A percentile compares a stretch with the other conserved stretches of the same genome.
These are phyloP conservation scores for Capronia coronata DNA, from an alignment of 2,329 filamentous ascomycete species.

Conservation along the genomic window DNA sequence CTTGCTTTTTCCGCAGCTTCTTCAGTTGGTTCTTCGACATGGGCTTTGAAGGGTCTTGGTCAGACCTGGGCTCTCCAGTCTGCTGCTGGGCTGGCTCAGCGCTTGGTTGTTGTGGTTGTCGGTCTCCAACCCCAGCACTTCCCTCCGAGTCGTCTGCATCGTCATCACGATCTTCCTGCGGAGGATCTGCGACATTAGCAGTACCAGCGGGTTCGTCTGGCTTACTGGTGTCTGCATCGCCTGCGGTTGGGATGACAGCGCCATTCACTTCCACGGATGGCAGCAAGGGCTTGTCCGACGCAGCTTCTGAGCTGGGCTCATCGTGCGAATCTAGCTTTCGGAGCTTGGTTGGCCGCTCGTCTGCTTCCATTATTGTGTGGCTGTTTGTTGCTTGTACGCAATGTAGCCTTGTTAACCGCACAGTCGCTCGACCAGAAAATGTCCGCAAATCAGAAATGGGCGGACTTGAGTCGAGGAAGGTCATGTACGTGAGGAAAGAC, in stretches of 20 bases:
- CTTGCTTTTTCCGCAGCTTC: slow-evolving; percentile 63
- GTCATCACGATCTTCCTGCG: slow-evolving; percentile 30
- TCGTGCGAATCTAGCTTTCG: slow-evolving; percentile 44
- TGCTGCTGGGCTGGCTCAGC: slow-evolving; percentile 2
- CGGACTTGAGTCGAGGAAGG: neutral
- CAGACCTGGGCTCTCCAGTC: slow-evolving; percentile 1
- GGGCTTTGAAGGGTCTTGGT: neutral
- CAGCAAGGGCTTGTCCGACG: neutral
- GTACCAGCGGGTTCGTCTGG: slow-evolving; percentile 9
- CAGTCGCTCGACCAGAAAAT: neutral
- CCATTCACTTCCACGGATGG: neutral
- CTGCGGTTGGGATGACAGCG: slow-evolving; percentile 19
- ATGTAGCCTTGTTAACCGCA: neutral
- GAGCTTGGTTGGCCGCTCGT: slow-evolving; percentile 51
- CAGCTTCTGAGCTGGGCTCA: slow-evolving; percentile 11
- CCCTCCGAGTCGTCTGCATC: slow-evolving; percentile 15
- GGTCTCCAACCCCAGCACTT: neutral
- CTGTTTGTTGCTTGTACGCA: too few species aligned
- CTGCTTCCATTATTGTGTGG: slow-evolving; percentile 49
- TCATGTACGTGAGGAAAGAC: neutral
- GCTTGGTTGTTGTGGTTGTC: neutral
- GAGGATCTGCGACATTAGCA: slow-evolving; percentile 26
- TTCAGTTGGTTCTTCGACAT: slow-evolving; percentile 85
- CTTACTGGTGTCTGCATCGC: slow-evolving; percentile 10
- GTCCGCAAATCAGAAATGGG: neutral